phyloP scores from a whole-genome alignment of 2,329 filamentous ascomycete species.

The Hymenoscyphus albidus region DNA sequence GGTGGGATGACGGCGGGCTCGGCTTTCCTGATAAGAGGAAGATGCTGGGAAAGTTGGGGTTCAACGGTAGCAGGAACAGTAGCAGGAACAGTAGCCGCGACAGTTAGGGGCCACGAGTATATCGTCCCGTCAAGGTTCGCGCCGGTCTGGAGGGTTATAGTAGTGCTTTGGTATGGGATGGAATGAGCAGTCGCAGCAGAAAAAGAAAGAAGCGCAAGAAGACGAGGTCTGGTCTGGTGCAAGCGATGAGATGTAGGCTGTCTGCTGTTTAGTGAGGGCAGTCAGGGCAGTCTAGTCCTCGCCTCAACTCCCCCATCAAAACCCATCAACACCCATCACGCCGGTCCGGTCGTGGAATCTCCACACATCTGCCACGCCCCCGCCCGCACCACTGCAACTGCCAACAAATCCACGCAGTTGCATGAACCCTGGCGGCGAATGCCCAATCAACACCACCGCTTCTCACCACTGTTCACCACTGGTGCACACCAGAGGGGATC shows the following conservation, averaged over 20 bases:
- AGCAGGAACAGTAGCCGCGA: no score
- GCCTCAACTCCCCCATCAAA: not conserved
- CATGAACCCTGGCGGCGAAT: constrained; percentile 9
- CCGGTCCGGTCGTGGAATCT: not conserved
- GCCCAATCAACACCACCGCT: constrained; percentile 7
- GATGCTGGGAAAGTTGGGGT: not conserved
- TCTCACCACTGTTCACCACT: no score
- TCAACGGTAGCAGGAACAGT: no score
- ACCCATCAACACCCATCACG: not conserved
- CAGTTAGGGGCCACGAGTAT: not conserved
- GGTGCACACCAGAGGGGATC: not conserved
- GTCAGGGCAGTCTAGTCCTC: not conserved
- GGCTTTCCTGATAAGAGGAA: not conserved
- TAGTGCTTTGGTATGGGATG: not conserved
- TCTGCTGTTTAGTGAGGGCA: no score
- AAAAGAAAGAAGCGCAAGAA: not conserved
- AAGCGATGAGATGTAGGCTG: not conserved
- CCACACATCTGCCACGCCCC: not conserved
- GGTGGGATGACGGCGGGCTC: constrained; percentile 5
- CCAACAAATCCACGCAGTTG: constrained; percentile 15
- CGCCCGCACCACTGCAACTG: constrained; percentile 11
- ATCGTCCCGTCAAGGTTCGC: not conserved
- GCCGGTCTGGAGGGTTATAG: not conserved
- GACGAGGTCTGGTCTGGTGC: not conserved
- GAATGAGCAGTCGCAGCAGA: not conserved